Conservation (phyloP, 768 basidiomycete species). For the Amanita rubescens region DNA sequence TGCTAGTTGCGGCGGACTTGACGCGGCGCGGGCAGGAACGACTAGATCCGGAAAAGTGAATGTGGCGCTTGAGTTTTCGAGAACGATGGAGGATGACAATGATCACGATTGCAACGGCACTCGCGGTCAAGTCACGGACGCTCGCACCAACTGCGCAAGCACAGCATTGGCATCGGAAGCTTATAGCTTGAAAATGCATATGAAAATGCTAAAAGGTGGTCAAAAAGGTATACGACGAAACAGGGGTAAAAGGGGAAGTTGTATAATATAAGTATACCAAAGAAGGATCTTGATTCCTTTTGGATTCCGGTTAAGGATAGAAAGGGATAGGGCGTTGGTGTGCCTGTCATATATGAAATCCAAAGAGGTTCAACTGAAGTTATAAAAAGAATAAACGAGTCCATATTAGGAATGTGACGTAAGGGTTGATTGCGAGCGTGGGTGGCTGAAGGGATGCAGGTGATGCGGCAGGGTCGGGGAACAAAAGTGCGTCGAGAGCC, state of each 20-base stretch:
- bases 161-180: not conserved
- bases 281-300: conserved; percentile 9
- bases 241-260: conserved; percentile 5
- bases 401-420: conserved; percentile 2
- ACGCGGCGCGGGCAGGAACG: not conserved
- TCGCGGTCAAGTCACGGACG: not conserved
- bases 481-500: not conserved
- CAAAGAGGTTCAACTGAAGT: not conserved
- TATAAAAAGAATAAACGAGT: not conserved
- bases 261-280: conserved; percentile 8
- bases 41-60: not conserved
- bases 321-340: not conserved
- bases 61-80: not conserved
- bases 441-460: not conserved
- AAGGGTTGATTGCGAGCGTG: not conserved
- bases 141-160: not conserved
- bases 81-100: not conserved
- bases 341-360: not conserved
- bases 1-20: not conserved
- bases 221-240: conserved; percentile 7
- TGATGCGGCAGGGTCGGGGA: not conserved
- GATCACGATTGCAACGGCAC: not conserved
- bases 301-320: conserved; percentile 7
- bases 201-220: conserved; percentile 2
- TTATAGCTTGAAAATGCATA: conserved; percentile 1